Base-by-base conservation (phyloP, 2,329 filamentous ascomycete genomes). In the Boeremia exigua region DNA sequence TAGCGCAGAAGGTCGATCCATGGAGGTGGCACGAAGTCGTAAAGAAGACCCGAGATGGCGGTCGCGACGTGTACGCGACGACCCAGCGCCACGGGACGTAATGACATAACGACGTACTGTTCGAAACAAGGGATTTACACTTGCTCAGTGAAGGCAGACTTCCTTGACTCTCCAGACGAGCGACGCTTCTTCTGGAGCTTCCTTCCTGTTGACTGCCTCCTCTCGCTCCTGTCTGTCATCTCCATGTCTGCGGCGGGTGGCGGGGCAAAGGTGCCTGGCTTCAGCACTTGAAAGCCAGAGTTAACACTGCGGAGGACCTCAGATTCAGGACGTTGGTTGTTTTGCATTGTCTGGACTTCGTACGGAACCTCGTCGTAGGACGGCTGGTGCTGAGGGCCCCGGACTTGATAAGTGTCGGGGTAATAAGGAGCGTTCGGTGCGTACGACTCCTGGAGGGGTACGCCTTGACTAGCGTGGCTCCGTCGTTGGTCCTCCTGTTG, bases 101-200 rank as follows among this genome's bases (percentile, higher is more conserved):
- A 47, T 56, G 43, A 42, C 33, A 25, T 38, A 54, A 48, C 44
- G 56, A 60, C 63, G 55, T 57, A 23, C 45, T 27, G 52, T 48
- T 15, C 39, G 19, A 61, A 56, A 62, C 50, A 64, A 65, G 60
- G 62, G 49, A 28, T 33, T 67, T 65, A 76, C 17, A 76, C 68
- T 61, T 75, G 71, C 59, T 76, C 74, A 8, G 68, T 61, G 48
- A 76, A 76, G 43, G 71, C 68, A n/a, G 73, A 75, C 28, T 65
- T 64, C 32, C 70, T 62, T 27, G 71, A 73, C 14, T 59, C 60
- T 23, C 55, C 54, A 27, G 72, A 75, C 30, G 70, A 65, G 55
- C 68, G 68, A 17, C 74, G 68, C 58, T 77, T 79, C 71, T 80
- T 80, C 56, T 79, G 77, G 3, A 79, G 70, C 56, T 74, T 76